Conservation (phyloP, 768 basidiomycete genomes). For the Trametes maxima region DNA sequence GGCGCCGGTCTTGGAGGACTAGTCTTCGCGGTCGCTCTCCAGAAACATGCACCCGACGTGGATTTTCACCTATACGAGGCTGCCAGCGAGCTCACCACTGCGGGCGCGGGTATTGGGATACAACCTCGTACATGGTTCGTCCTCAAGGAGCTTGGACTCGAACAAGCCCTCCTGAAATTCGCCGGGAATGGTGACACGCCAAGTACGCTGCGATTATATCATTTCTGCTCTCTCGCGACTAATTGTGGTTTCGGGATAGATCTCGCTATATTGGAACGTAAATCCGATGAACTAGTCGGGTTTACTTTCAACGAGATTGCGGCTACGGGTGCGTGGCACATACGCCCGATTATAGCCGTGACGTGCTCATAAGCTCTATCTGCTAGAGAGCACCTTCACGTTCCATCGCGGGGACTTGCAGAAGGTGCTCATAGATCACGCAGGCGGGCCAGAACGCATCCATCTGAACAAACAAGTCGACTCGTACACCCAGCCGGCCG, state of each 20-base stretch:
- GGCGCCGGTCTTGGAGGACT: slow-evolving; percentile 28
- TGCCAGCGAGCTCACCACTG: slow-evolving; percentile 12
- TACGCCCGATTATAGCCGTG: too few relatives aligned
- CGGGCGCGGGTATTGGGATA: slow-evolving; percentile 26
- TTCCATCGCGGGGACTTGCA: slow-evolving; percentile 26
- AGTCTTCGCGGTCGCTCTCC: slow-evolving; percentile 19
- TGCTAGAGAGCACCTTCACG: neutral
- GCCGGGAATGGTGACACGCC: neutral
- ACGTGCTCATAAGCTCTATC: neutral
- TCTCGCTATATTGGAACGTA: neutral
- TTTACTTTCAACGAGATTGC: neutral
- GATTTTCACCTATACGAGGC: slow-evolving; percentile 28
- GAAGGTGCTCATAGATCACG: slow-evolving; percentile 18
- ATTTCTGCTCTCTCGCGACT: neutral
- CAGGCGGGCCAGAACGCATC: slow-evolving; percentile 4
- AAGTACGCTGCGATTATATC: neutral
- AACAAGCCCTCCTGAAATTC: neutral
- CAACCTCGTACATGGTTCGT: slow-evolving; percentile 18
- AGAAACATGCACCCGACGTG: slow-evolving; percentile 17
- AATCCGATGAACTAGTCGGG: slow-evolving; percentile 12
- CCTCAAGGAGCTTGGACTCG: slow-evolving; percentile 14
- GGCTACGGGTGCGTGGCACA: neutral
- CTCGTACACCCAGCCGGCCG: slow-evolving; percentile 8
- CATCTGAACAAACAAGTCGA: slow-evolving; percentile 28
- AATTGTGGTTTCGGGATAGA: neutral